phyloP scores from a whole-genome alignment of 2,329 filamentous ascomycete species.

The Ramichloridium luteum region DNA sequence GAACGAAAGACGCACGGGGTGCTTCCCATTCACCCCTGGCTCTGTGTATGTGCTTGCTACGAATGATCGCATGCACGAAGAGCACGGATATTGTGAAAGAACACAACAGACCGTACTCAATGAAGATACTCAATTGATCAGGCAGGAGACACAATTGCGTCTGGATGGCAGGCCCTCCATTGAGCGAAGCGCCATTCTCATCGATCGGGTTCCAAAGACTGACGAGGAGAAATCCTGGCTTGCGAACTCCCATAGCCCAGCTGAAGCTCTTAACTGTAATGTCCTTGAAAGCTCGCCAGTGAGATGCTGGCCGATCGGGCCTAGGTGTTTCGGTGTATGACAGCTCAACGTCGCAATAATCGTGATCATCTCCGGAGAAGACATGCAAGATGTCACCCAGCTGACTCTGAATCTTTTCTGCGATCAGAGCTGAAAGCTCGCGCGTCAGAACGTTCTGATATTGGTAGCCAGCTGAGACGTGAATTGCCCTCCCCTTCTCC shows the following conservation, averaged over 20 bases:
- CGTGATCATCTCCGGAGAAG: constrained; percentile 94
- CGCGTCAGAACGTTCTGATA: constrained; percentile 89
- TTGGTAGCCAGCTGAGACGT: constrained; percentile 70
- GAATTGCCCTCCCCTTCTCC: constrained; percentile 76
- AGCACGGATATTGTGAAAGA: constrained; percentile 40
- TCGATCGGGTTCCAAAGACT: constrained; percentile 90
- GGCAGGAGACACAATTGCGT: constrained; percentile 85
- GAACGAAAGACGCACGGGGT: no score
- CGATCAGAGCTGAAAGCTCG: constrained; percentile 60
- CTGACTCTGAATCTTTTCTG: constrained; percentile 49
- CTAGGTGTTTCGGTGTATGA: constrained; percentile 10
- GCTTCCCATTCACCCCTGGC: no score
- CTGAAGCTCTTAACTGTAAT: constrained; percentile 93
- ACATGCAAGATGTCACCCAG: constrained; percentile 66
- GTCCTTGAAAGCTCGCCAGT: constrained; percentile 45
- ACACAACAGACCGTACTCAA: constrained; percentile 59
- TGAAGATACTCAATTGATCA: constrained; percentile 73
- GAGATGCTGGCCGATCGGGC: background rate
- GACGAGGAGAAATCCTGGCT: constrained; percentile 74
- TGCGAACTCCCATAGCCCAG: constrained; percentile 90
- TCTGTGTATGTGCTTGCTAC: constrained; percentile 7
- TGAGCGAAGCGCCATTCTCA: constrained; percentile 24
- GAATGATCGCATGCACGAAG: constrained; percentile 30
- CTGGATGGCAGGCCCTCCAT: constrained; percentile 52
- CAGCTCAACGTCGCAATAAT: constrained; percentile 77